A percentile compares a stretch with the other conserved stretches of the same genome.
These are phyloP conservation scores for Alternaria gaisen DNA, from an alignment of 2,329 filamentous ascomycete genomes.

Conservation along the genomic window DNA sequence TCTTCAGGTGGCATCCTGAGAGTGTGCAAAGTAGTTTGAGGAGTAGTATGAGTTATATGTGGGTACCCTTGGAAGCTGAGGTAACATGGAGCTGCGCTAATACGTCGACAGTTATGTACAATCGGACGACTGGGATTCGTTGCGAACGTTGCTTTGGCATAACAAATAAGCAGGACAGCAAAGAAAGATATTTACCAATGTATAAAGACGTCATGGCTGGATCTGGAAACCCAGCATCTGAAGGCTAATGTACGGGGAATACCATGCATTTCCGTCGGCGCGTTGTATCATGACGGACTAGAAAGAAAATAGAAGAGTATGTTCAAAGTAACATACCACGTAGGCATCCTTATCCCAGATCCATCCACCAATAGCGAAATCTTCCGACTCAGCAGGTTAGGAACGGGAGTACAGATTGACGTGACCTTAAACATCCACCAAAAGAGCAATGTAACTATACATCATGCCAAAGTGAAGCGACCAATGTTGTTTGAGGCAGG, in stretches of 20 bases:
- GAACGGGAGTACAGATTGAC: background rate
- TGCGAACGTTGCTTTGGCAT: slow-evolving; percentile 85
- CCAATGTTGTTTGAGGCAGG: background rate
- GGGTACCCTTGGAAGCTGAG: slow-evolving; percentile 54
- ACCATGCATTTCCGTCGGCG: background rate
- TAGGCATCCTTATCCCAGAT: background rate
- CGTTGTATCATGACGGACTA: background rate
- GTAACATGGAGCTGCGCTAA: slow-evolving; percentile 22
- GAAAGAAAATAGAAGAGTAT: background rate
- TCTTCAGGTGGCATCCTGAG: slow-evolving; percentile 92
- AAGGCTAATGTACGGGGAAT: background rate
- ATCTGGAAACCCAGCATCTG: background rate
- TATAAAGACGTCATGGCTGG: background rate
- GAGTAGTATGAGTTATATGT: slow-evolving; percentile 98
- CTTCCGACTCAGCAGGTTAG: background rate
- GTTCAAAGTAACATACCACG: background rate
- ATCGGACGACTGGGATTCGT: slow-evolving; percentile 86
- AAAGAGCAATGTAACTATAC: background rate
- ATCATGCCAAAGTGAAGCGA: background rate
- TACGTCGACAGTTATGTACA: slow-evolving; percentile 69
- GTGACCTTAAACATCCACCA: background rate
- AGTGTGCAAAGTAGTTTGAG: slow-evolving; percentile 89
- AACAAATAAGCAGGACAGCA: slow-evolving; percentile 66
- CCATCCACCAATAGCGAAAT: background rate
- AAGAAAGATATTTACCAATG: background rate